phyloP scores from a whole-genome alignment of 768 basidiomycete genomes.

The Glaciozyma antarctica region DNA sequence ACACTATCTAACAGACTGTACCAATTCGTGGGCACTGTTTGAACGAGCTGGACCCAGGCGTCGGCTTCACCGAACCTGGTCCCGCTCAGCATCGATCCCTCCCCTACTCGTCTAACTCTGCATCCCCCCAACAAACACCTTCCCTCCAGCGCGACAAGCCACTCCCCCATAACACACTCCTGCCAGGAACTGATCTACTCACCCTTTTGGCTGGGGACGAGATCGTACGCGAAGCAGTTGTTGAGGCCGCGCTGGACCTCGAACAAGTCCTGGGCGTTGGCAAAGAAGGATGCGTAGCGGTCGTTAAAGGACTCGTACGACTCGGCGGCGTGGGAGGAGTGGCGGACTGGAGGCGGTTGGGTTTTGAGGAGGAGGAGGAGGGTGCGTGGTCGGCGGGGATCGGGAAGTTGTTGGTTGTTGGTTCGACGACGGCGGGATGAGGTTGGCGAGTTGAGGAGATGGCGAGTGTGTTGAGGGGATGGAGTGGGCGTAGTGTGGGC shows the following conservation, averaged over 20 bases:
- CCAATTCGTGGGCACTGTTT: too few relatives aligned
- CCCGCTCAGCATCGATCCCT: too few relatives aligned
- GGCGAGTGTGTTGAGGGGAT: not conserved
- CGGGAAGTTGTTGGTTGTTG: not conserved
- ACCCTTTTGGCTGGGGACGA: slow-evolving; percentile 63
- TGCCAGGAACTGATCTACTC: not conserved
- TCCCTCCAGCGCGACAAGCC: not conserved
- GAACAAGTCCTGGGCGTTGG: slow-evolving; percentile 85
- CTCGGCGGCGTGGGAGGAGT: slow-evolving; percentile 29
- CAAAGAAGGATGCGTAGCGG: slow-evolving; percentile 89
- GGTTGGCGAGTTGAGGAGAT: not conserved
- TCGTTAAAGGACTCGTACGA: slow-evolving; percentile 81
- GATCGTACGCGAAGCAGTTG: slow-evolving; percentile 98
- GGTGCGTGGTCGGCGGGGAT: not conserved
- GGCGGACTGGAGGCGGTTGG: slow-evolving; percentile 15
- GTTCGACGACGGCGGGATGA: not conserved
- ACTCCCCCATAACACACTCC: too few relatives aligned
- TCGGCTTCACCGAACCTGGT: too few relatives aligned
- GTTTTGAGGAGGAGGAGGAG: not conserved
- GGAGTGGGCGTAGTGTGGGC: not conserved
- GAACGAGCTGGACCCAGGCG: not conserved
- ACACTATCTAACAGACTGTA: too few relatives aligned
- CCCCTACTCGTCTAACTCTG: not conserved
- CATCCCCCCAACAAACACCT: not conserved
- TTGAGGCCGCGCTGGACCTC: slow-evolving; percentile 98